Evolutionary conservation across 345 rosid genomes (phyloP), one percentile per base, ranked within the genome.

Genomic region (Salix caprea): DNA sequence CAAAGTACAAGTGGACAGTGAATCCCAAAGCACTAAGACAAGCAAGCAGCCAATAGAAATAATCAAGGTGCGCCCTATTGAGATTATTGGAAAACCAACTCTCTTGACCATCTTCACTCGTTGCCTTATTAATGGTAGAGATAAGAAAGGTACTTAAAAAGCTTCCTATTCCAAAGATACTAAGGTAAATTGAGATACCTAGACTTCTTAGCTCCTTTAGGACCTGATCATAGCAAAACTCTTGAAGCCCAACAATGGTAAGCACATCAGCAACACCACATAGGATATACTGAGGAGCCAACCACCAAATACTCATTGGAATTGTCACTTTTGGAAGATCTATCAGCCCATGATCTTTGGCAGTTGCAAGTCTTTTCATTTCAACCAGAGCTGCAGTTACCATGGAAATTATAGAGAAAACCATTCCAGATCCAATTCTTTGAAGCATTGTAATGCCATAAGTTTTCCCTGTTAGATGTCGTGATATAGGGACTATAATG

Each of bases 391-490:
- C 72, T 40, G 69, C 70, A 67, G 62, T 24, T 18, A 19, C 66
- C 82, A 74, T 79, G 39, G 75, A 70, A 19, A 79, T 18, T 13
- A 42, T 6, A 8, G 82, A 69, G 39, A 69, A 56, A 64, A 74
- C 23, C 21, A 79, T 69, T 16, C 78, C 78, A 28, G 60, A 28
- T 69, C 82, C 78, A 1, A 75, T 70, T 67, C 82, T 74, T 28
- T 75, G 76, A 54, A 79, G 82, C 75, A 71, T 75, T 50, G 76
- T 37, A 9, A 75, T 70, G n/a, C 82, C 78, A 34, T 68, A 37
- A 5, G 72, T 68, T 75, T 74, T 74, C 42, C 72, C 6, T 1
- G 82, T 75, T 34, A 79, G 24, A 40, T 46, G 4, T 61, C 82
- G 70, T 14, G 71, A 56, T 24, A 70, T 19, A 15, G 75, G 78